Evolutionary conservation across 768 basidiomycete genomes (phyloP).

Genomic region (Leccinum rimulosum): DNA sequence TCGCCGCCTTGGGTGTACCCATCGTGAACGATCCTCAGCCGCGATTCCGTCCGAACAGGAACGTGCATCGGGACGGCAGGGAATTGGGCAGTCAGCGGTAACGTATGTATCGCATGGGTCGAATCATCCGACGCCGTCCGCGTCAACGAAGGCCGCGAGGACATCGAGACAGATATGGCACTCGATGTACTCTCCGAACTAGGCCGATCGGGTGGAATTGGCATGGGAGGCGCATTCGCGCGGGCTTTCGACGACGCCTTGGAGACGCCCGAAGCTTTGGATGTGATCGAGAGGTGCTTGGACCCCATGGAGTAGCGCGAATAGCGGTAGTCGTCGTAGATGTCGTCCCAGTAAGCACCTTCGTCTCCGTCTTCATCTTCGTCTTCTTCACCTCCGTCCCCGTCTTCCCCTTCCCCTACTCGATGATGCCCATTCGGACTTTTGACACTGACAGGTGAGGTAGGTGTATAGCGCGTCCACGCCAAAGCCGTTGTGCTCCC

Average conservation of each 20-base stretch:
- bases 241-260: conserved; percentile 27
- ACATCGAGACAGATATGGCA: conserved; percentile 13
- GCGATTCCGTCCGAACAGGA: conserved; percentile 32
- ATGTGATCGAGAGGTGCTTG: conserved; percentile 18
- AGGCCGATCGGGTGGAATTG: conserved; percentile 24
- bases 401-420: conserved; percentile 9
- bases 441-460: conserved; percentile 15
- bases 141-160: conserved; percentile 19
- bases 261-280: conserved; percentile 23
- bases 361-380: conserved; percentile 28
- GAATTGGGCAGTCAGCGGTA: conserved; percentile 31
- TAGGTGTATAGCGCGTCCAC: conserved; percentile 31
- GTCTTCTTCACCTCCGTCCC: conserved; percentile 13
- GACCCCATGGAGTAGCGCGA: conserved; percentile 56
- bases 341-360: conserved; percentile 64
- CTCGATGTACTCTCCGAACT: conserved; percentile 28
- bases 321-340: conserved; percentile 80
- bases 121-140: conserved; percentile 27
- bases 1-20: conserved; percentile 18
- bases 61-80: conserved; percentile 31
- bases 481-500: conserved; percentile 17
- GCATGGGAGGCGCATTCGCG: conserved; percentile 27
- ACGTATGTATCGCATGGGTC: conserved; percentile 8
- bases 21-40: conserved; percentile 29
- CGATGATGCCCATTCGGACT: not conserved